phyloP scores from a whole-genome alignment of 2,329 filamentous ascomycete species.

The Apiospora malaysiana region DNA sequence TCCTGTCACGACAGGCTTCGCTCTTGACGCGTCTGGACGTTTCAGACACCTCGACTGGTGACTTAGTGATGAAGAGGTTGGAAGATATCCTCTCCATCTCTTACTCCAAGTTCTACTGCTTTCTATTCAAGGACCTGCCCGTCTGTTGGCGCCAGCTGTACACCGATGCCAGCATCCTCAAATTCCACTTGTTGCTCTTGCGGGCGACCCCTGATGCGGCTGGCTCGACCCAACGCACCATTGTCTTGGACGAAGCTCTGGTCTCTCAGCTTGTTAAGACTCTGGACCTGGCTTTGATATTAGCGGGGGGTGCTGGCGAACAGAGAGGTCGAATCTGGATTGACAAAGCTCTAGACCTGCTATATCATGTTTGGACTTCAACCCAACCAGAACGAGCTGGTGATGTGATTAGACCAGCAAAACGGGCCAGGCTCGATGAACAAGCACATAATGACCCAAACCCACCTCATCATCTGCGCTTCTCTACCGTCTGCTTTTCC shows the following conservation, averaged over 20 bases:
- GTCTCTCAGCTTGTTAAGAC: constrained; percentile 65
- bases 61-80: constrained; percentile 47
- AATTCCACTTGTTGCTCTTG: constrained; percentile 51
- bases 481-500: constrained; percentile 37
- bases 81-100: constrained; percentile 64
- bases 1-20: constrained; percentile 22
- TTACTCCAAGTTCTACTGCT: constrained; percentile 72
- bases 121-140: constrained; percentile 70
- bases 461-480: neutral
- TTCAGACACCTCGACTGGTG: neutral
- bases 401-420: constrained; percentile 9
- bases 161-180: constrained; percentile 71
- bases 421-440: constrained; percentile 13
- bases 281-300: constrained; percentile 79
- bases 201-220: constrained; percentile 24
- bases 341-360: constrained; percentile 54
- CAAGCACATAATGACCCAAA: neutral
- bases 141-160: constrained; percentile 73
- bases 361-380: constrained; percentile 35
- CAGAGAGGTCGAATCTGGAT: constrained; percentile 57
- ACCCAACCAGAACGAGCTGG: neutral
- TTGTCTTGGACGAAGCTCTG: constrained; percentile 26
- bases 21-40: neutral
- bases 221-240: constrained; percentile 22
- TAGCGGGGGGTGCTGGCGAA: constrained; percentile 67